Conservation (phyloP, 495 filamentous ascomycete species). For the Tetracladium marchalianum region DNA sequence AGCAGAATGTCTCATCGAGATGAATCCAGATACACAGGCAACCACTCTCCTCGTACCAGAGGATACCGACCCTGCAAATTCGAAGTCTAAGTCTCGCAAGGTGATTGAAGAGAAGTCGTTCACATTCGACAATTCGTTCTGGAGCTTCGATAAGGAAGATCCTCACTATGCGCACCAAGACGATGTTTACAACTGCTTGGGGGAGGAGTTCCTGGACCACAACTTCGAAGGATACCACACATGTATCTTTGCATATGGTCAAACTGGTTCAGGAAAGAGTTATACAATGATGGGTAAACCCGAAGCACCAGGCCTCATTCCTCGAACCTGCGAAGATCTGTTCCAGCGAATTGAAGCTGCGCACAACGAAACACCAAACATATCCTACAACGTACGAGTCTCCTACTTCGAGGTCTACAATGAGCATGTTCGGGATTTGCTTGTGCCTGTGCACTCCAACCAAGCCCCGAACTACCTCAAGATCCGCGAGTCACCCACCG, state of each 20-base stretch:
- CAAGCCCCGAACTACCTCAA: conserved; percentile 87
- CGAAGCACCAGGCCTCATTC: conserved; percentile 81
- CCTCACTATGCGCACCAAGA: conserved; percentile 77
- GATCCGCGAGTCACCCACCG: conserved; percentile 88
- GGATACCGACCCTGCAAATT: conserved; percentile 51
- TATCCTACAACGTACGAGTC: conserved; percentile 92
- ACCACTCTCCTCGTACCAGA: conserved; percentile 69
- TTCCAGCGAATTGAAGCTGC: conserved; percentile 90
- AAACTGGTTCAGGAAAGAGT: conserved; percentile 95
- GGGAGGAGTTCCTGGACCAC: conserved; percentile 96
- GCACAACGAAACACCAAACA: conserved; percentile 56
- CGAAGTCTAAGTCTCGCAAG: conserved; percentile 61
- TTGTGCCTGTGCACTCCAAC: conserved; percentile 60
- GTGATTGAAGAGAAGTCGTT: conserved; percentile 81
- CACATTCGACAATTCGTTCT: conserved; percentile 96
- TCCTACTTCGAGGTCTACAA: conserved; percentile 99
- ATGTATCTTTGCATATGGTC: conserved; percentile 97
- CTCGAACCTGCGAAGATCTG: conserved; percentile 91
- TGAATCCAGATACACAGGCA: conserved; percentile 76
- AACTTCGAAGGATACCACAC: conserved; percentile 99
- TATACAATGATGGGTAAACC: conserved; percentile 99
- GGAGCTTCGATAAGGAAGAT: conserved; percentile 73
- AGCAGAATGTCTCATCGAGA: conserved; percentile 76
- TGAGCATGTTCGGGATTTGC: conserved; percentile 92
- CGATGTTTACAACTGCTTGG: conserved; percentile 87